phyloP scores from a whole-genome alignment of 2,329 filamentous ascomycete genomes.

The Aspergillus floridensis region DNA sequence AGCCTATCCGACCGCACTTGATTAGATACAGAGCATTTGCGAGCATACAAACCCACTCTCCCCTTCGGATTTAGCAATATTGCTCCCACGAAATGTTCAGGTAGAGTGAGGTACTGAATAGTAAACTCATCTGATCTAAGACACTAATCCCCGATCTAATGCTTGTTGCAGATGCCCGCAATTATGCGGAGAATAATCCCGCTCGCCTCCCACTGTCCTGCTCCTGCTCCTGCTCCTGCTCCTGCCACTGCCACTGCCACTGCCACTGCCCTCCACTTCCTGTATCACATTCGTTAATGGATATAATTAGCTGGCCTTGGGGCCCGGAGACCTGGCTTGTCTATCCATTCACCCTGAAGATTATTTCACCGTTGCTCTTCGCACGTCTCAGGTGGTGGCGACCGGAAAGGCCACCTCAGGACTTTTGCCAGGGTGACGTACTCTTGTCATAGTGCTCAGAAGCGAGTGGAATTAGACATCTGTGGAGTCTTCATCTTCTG shows the following conservation, averaged over 20 bases:
- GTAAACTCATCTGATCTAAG: neutral
- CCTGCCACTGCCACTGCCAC: neutral
- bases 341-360: neutral
- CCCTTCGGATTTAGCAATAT: no score
- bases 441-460: no score
- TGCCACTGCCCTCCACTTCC: neutral
- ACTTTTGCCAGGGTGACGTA: no score
- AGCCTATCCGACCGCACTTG: no score
- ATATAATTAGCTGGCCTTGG: neutral
- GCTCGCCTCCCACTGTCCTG: neutral
- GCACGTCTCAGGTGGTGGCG: no score
- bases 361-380: neutral
- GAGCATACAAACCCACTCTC: no score
- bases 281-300: neutral
- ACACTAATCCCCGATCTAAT: neutral
- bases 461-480: no score
- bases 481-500: no score
- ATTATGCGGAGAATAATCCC: neutral
- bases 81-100: no score
- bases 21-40: no score
- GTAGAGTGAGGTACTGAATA: no score
- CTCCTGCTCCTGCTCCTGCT: neutral
- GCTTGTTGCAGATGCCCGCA: neutral
- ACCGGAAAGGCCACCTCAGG: no score
- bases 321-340: neutral